Evolutionary conservation across 2,329 filamentous ascomycete species (phyloP).

Genomic region (Colletotrichum endophyticum): DNA sequence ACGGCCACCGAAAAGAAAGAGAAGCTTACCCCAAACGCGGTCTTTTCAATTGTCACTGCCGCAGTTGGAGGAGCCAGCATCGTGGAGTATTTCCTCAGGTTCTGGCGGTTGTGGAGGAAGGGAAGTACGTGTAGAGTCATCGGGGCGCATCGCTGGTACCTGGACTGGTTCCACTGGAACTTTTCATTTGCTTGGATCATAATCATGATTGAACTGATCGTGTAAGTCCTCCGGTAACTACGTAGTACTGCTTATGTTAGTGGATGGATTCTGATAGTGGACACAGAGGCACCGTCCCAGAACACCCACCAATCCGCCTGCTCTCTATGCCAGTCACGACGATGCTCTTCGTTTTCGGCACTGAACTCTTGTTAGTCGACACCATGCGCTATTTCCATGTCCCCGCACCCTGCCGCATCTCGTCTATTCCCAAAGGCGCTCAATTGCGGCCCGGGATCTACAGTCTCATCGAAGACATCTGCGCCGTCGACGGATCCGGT

Average conservation of each 20-base stretch:
- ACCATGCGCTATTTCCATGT: constrained; percentile 46
- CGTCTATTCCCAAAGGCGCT: constrained; percentile 53
- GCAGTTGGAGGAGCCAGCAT: constrained; percentile 57
- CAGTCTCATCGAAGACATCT: constrained; percentile 57
- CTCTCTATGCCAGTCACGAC: constrained; percentile 56
- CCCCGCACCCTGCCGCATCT: constrained; percentile 54
- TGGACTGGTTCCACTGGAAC: constrained; percentile 65
- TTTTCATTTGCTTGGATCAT: constrained; percentile 58
- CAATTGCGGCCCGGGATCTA: constrained; percentile 59
- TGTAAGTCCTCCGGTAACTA: constrained; percentile 27
- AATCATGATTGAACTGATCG: constrained; percentile 61
- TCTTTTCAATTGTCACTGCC: constrained; percentile 60
- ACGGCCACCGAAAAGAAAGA: constrained; percentile 37
- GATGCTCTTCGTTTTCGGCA: constrained; percentile 56
- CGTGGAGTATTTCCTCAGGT: constrained; percentile 55
- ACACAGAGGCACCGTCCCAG: constrained; percentile 22
- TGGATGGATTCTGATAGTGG: background rate
- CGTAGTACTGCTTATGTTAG: too few species aligned
- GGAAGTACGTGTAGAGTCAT: constrained; percentile 54
- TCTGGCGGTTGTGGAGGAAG: constrained; percentile 58
- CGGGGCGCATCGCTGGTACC: constrained; percentile 34
- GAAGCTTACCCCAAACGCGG: constrained; percentile 28
- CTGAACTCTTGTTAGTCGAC: constrained; percentile 55
- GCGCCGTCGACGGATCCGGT: constrained; percentile 56
- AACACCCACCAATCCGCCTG: constrained; percentile 46